phyloP scores from a whole-genome alignment of 2,329 filamentous ascomycete species.

The Botrytis elliptica region DNA sequence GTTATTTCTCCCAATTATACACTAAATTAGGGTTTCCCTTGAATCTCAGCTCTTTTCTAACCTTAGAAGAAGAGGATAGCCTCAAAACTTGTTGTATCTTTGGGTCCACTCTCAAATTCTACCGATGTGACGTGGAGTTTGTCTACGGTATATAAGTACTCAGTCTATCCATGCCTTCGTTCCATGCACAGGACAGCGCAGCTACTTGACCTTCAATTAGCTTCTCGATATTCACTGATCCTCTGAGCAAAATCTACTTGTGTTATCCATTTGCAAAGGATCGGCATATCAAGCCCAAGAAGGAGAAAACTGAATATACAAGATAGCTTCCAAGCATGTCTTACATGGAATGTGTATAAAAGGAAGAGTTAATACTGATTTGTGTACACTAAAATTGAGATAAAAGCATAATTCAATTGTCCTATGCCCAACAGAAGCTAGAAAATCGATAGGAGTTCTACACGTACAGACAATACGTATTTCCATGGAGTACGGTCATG shows the following conservation, averaged over 20 bases:
- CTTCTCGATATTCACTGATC: background rate
- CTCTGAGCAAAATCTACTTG: background rate
- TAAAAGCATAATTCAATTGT: background rate
- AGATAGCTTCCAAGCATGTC: background rate
- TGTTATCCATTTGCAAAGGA: background rate
- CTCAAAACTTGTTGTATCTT: too few relatives aligned
- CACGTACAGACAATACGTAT: background rate
- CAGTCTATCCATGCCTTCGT: too few relatives aligned
- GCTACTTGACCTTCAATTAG: too few relatives aligned
- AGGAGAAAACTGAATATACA: background rate
- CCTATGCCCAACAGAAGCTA: background rate
- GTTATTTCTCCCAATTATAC: too few relatives aligned
- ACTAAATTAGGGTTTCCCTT: too few relatives aligned
- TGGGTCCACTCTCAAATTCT: too few relatives aligned
- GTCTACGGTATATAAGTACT: too few relatives aligned
- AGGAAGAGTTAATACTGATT: too few relatives aligned
- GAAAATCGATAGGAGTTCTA: accelerated
- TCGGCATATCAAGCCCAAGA: background rate
- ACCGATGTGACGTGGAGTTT: too few relatives aligned
- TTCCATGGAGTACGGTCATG: background rate
- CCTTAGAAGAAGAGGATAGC: too few relatives aligned
- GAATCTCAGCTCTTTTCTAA: too few relatives aligned
- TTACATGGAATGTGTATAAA: background rate
- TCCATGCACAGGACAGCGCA: too few relatives aligned
- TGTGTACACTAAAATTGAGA: background rate